phyloP scores from a whole-genome alignment of 176 grass and related monocot genomes.

The Avena eriantha region DNA sequence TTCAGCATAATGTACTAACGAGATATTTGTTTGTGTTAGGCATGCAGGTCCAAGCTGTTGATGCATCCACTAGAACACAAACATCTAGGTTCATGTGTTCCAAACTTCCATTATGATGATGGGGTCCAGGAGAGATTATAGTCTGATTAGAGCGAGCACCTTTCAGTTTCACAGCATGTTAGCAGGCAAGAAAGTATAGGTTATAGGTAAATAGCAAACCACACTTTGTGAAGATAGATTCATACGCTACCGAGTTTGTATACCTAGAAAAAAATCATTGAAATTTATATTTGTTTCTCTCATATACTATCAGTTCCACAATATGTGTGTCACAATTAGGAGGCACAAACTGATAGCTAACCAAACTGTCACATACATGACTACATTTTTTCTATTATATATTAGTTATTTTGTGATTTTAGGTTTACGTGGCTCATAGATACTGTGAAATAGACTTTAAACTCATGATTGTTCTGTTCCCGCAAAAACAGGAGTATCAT shows the following conservation, averaged over 20 bases:
- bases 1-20: constrained; percentile 13
- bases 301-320: not conserved
- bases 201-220: not conserved
- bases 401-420: not conserved
- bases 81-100: not conserved
- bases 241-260: not conserved
- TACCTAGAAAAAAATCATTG: not conserved
- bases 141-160: not conserved
- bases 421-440: not conserved
- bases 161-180: not conserved
- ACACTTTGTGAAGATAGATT: not conserved
- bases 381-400: not conserved
- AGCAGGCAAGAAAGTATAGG: not conserved
- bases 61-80: not conserved
- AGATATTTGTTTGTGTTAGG: not conserved
- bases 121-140: not conserved
- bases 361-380: not conserved
- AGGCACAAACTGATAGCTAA: not conserved
- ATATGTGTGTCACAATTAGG: not conserved
- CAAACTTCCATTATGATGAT: not conserved
- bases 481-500: too few species aligned
- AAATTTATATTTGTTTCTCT: not conserved
- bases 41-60: not conserved
- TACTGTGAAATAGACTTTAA: not conserved
- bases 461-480: not conserved